These are phyloP conservation scores for Helichrysum umbraculigerum DNA, from an alignment of 129 eudicot species.

Conservation along the genomic window DNA sequence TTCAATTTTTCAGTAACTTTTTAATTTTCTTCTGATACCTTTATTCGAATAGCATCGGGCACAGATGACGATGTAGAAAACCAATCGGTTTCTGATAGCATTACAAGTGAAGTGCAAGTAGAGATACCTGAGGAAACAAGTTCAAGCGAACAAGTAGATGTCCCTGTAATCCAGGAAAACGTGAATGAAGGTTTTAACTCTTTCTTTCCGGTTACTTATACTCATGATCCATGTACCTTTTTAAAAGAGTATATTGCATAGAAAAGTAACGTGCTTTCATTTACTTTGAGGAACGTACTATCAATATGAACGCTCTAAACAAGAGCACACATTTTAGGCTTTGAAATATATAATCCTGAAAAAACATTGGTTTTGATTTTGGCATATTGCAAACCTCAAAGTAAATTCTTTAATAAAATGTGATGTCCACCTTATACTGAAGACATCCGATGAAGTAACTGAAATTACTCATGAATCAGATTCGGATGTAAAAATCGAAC, in stretches of 20 bases:
- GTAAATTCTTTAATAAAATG: background rate
- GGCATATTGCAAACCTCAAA: background rate
- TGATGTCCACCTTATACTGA: background rate
- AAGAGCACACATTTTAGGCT: no score
- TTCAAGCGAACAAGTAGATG: conserved; percentile 38
- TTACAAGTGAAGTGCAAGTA: conserved; percentile 22
- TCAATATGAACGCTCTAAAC: background rate
- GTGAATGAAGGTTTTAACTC: conserved; percentile 39
- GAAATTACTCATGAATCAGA: conserved; percentile 28
- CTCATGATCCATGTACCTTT: background rate
- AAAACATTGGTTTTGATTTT: background rate
- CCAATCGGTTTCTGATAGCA: conserved; percentile 21
- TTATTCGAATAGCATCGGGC: conserved; percentile 3
- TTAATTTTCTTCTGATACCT: background rate
- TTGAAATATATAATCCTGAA: background rate
- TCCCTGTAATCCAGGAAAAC: conserved; percentile 17
- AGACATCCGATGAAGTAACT: background rate
- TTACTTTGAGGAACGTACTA: background rate
- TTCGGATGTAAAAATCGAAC: background rate
- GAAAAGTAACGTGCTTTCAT: background rate
- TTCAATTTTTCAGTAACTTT: background rate
- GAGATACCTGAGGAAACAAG: conserved; percentile 33
- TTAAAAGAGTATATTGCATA: background rate
- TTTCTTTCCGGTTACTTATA: background rate
- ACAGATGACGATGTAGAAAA: conserved; percentile 5